phyloP scores from a whole-genome alignment of 352 stramenopile species.

The Discostella stelligera region DNA sequence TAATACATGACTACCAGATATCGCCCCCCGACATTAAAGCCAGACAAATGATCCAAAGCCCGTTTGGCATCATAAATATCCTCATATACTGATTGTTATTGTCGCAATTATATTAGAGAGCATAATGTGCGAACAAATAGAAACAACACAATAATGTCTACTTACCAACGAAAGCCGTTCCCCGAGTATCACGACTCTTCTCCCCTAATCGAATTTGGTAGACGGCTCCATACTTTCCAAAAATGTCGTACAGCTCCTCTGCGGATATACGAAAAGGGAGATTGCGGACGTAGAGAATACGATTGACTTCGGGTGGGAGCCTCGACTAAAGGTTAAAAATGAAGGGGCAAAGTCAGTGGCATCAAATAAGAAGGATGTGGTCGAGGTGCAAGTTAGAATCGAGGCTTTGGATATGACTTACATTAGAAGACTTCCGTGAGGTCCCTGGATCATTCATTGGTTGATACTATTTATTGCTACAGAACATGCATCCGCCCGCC shows the following conservation, averaged over 20 bases:
- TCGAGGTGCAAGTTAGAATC: neutral
- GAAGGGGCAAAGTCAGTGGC: neutral
- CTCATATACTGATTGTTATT: conserved; percentile 83
- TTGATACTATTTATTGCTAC: neutral
- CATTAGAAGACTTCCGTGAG: conserved; percentile 16
- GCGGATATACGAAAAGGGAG: conserved; percentile 98
- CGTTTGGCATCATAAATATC: conserved; percentile 99
- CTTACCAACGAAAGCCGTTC: conserved; percentile 94
- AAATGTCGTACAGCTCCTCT: conserved; percentile 99
- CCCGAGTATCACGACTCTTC: conserved; percentile 90
- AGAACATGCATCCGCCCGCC: neutral
- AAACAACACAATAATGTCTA: conserved; percentile 44
- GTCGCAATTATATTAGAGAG: neutral
- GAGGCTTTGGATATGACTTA: conserved; percentile 4
- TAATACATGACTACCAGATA: conserved; percentile 99
- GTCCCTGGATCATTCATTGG: conserved; percentile 9
- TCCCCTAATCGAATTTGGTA: conserved; percentile 91
- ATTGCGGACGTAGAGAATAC: conserved; percentile 93
- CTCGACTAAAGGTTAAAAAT: conserved; percentile 62
- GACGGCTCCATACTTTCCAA: conserved; percentile 99
- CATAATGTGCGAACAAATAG: neutral
- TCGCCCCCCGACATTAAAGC: conserved; percentile 98
- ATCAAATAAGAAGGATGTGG: neutral
- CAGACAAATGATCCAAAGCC: conserved; percentile 96
- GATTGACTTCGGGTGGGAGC: conserved; percentile 97